phyloP scores from a whole-genome alignment of 306 rosid species.

The Spatholobus suberectus region DNA sequence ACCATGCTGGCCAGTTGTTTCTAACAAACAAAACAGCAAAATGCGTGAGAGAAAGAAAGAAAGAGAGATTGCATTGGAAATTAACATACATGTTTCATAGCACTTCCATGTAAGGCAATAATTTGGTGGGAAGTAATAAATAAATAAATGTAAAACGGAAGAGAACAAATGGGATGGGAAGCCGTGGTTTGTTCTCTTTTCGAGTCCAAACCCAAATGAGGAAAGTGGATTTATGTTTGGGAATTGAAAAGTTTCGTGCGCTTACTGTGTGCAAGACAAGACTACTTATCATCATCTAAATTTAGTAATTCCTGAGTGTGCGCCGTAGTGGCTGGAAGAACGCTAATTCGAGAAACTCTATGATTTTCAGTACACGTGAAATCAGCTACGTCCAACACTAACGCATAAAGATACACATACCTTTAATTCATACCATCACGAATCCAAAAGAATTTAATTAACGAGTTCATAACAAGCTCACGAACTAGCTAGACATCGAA shows the following conservation, averaged over 20 bases:
- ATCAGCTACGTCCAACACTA: conserved; percentile 22
- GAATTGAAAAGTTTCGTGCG: conserved; percentile 50
- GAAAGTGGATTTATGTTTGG: conserved; percentile 70
- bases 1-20: conserved; percentile 98
- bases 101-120: background rate
- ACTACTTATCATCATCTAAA: conserved; percentile 51
- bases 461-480: background rate
- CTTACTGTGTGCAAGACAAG: conserved; percentile 70
- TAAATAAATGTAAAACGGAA: background rate
- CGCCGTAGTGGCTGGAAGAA: conserved; percentile 23
- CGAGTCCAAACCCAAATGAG: conserved; percentile 62
- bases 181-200: conserved; percentile 48
- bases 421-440: background rate
- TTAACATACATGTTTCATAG: background rate
- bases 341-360: conserved; percentile 50
- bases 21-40: conserved; percentile 38
- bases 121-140: background rate
- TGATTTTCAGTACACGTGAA: conserved; percentile 43
- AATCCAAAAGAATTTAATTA: background rate
- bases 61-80: background rate
- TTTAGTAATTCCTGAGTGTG: conserved; percentile 55
- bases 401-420: background rate
- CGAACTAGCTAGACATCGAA: background rate
- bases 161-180: background rate
- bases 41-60: background rate